Evolutionary conservation across 139 green algal species (phyloP).

Genomic region (Marvania coccoides): DNA sequence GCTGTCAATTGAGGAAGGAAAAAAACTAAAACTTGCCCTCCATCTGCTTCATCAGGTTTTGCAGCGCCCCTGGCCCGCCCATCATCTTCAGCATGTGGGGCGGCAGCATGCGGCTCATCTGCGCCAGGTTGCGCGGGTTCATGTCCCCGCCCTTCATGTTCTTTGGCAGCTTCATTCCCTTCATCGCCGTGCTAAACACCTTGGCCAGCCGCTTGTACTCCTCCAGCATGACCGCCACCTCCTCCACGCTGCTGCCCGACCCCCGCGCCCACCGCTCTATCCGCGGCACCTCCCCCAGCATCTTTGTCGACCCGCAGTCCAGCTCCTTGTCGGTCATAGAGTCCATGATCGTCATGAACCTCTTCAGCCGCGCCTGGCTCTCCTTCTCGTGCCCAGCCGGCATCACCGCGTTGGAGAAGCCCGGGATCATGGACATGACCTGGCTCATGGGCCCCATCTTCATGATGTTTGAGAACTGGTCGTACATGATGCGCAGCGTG

Average conservation of each 20-base stretch:
- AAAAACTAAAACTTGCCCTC: conserved; percentile 53
- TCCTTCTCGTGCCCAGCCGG: conserved; percentile 73
- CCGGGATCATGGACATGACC: conserved; percentile 96
- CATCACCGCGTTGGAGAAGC: conserved; percentile 76
- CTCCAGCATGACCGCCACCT: conserved; percentile 73
- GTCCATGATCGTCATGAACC: conserved; percentile 97
- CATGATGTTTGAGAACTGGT: conserved; percentile 93
- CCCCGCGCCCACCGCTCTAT: conserved; percentile 20
- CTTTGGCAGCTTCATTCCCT: conserved; percentile 84
- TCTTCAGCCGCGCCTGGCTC: conserved; percentile 73
- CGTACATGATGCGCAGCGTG: conserved; percentile 91
- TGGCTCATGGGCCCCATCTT: conserved; percentile 91
- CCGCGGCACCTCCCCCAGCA: conserved; percentile 22
- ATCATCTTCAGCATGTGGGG: conserved; percentile 93
- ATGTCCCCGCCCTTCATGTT: conserved; percentile 68
- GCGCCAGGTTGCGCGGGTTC: conserved; percentile 72
- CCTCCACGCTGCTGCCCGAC: conserved; percentile 3
- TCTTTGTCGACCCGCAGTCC: conserved; percentile 43
- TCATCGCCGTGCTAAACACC: conserved; percentile 75
- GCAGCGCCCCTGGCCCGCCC: conserved; percentile 75
- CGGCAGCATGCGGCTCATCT: conserved; percentile 84
- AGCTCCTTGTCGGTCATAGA: conserved; percentile 90
- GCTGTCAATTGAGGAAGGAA: too few relatives aligned
- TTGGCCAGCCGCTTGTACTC: conserved; percentile 88
- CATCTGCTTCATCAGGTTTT: conserved; percentile 80